Evolutionary conservation across 1,284 basidiomycete species (phyloP).

Genomic region (Puccinia novopanici): DNA sequence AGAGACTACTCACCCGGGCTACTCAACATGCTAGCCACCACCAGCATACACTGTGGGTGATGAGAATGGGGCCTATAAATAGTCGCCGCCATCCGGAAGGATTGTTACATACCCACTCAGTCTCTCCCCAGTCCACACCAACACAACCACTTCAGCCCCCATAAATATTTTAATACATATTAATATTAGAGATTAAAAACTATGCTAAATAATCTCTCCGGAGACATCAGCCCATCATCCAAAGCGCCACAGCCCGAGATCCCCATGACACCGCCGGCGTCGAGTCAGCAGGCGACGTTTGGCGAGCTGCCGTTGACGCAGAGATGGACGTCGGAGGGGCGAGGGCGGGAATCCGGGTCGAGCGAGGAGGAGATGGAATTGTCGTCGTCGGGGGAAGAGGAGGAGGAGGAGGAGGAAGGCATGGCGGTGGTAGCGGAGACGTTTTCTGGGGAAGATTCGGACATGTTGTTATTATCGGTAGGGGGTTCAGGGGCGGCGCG

Average conservation of each 20-base stretch:
- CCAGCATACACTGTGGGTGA: background rate
- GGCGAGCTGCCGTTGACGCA: background rate
- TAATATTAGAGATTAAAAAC: too few relatives aligned
- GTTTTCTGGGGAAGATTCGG: conserved; percentile 22
- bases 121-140: too few relatives aligned
- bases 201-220: too few relatives aligned
- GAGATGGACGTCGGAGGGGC: too few relatives aligned
- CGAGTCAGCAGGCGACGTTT: background rate
- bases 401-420: conserved; percentile 38
- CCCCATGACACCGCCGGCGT: background rate
- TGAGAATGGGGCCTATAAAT: background rate
- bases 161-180: too few relatives aligned
- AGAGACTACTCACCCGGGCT: background rate
- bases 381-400: background rate
- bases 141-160: too few relatives aligned
- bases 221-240: background rate
- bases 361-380: background rate
- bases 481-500: background rate
- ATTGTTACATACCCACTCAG: too few relatives aligned
- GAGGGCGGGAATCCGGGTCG: background rate
- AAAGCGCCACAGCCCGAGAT: background rate
- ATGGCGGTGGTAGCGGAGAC: conserved; percentile 44
- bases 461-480: too few relatives aligned
- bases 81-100: too few relatives aligned
- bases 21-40: background rate